phyloP scores from a whole-genome alignment of 2,329 filamentous ascomycete genomes.

The Colletotrichum eremochloae region DNA sequence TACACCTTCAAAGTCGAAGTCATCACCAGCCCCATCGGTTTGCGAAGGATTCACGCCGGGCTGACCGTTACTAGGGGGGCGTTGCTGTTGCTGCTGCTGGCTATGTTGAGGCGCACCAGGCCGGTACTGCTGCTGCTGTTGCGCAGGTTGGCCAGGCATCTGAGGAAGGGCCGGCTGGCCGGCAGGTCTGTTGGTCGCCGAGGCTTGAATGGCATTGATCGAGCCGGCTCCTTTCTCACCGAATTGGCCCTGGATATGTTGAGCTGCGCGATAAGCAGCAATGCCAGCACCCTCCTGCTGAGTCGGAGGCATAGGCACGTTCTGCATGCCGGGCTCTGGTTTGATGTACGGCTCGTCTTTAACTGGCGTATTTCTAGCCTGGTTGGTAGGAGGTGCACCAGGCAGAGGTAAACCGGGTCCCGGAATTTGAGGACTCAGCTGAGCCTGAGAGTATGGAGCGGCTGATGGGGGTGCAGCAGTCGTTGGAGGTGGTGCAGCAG shows the following conservation, averaged over 20 bases:
- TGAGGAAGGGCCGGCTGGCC: constrained; percentile 51
- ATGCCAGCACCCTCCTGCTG: constrained; percentile 50
- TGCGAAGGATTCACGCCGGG: constrained; percentile 57
- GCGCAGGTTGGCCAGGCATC: constrained; percentile 44
- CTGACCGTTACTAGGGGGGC: constrained; percentile 41
- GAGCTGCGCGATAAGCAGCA: constrained; percentile 68
- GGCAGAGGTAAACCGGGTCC: constrained; percentile 48
- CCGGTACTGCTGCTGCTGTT: constrained; percentile 43
- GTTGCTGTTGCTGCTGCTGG: constrained; percentile 51
- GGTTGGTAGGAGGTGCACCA: constrained; percentile 53
- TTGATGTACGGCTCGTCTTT: constrained; percentile 64
- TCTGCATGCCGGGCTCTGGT: constrained; percentile 58
- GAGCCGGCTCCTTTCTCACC: constrained; percentile 75
- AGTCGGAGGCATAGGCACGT: constrained; percentile 38
- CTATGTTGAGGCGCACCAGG: constrained; percentile 44
- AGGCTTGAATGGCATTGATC: constrained; percentile 72
- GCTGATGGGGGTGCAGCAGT: constrained; percentile 44
- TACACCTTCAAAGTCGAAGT: constrained; percentile 69
- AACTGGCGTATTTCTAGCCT: constrained; percentile 54
- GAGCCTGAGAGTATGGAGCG: constrained; percentile 51
- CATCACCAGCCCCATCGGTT: constrained; percentile 79
- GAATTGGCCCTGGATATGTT: constrained; percentile 70
- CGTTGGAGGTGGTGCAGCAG: constrained; percentile 52
- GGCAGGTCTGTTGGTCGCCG: constrained; percentile 48
- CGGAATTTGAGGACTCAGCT: constrained; percentile 52